Evolutionary conservation across 2,329 filamentous ascomycete genomes (phyloP), one percentile per base, ranked within the genome.

Genomic region (Clarireedia sp.): DNA sequence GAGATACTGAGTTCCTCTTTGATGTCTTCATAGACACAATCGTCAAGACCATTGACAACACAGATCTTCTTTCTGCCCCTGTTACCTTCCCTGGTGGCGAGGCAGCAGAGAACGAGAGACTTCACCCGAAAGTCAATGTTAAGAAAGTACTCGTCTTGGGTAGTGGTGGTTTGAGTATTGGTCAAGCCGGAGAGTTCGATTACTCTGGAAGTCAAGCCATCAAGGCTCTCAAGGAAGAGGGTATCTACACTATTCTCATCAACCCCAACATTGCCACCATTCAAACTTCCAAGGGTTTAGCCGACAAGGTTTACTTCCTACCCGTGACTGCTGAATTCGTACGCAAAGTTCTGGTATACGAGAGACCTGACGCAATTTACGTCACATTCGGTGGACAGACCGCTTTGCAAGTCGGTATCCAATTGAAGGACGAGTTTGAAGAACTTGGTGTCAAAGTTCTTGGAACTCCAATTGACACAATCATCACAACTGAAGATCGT

Each of bases 221-320:
- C 60, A 97, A 97, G 76, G 94, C 94, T 40, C 80, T 99, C 59
- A 97, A 96, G 75, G 92, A 97, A 75, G 92, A 91, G 61, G 90
- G 90, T 59, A 89, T 97, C 58, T 75, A 85, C 64, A 96, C 92
- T 9, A 87, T 97, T 54, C 83, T 97, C 62, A 91, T 97, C 72
- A 97, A 97, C 75, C 92, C 92, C 67, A 97, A 97, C 72, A 97
- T 97, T 71, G 92, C 92, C 58, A 97, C 94, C 56, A 97, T 97
- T 69, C 92, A 97, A 76, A 97, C 92, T 66, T 90, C 95, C 72
- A 92, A 97, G 79, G 86, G 87, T 68, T 87, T 97, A 70, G 90
- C 90, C 68, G 92, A 97, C 70, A 91, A 97, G 76, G 88, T 97
- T 68, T 97, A 97, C 80, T 97, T 96, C 74, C 86, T 97, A 38